These are phyloP conservation scores for Begonia fuchsioides DNA, from an alignment of 306 rosid genomes.

Conservation along the genomic window DNA sequence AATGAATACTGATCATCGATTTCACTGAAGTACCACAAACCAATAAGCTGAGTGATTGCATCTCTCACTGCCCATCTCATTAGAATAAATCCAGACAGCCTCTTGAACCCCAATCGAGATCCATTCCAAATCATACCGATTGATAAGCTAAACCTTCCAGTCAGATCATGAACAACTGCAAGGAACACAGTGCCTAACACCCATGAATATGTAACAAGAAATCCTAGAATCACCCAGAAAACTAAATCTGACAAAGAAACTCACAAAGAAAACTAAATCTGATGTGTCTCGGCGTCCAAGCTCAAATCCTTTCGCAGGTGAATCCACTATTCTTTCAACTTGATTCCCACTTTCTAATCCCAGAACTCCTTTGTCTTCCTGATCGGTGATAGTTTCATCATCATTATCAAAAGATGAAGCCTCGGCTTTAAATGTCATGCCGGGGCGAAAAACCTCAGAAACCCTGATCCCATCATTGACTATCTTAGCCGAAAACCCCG, in stretches of 20 bases:
- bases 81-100: conserved; percentile 82
- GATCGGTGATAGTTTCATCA: conserved; percentile 10
- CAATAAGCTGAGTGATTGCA: conserved; percentile 87
- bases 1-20: conserved; percentile 93
- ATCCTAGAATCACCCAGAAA: conserved; percentile 76
- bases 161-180: conserved; percentile 50
- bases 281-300: conserved; percentile 69
- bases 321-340: conserved; percentile 36
- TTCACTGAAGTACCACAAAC: conserved; percentile 90
- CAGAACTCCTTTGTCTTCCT: conserved; percentile 8
- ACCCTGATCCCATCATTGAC: conserved; percentile 56
- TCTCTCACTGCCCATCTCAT: conserved; percentile 98
- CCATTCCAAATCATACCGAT: conserved; percentile 68
- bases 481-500: conserved; percentile 59
- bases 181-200: conserved; percentile 72
- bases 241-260: conserved; percentile 70
- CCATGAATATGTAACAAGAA: conserved; percentile 75
- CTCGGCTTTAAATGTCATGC: conserved; percentile 36
- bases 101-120: conserved; percentile 72
- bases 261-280: conserved; percentile 46
- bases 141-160: conserved; percentile 55
- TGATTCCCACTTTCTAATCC: conserved; percentile 24
- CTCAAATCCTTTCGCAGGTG: conserved; percentile 58
- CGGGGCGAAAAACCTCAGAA: conserved; percentile 50
- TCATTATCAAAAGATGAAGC: conserved; percentile 12